A percentile compares a stretch with the other conserved stretches of the same genome.
Evolutionary conservation across 192 early-diverging fungal species (phyloP).

Genomic region (Cetraspora pellucida): DNA sequence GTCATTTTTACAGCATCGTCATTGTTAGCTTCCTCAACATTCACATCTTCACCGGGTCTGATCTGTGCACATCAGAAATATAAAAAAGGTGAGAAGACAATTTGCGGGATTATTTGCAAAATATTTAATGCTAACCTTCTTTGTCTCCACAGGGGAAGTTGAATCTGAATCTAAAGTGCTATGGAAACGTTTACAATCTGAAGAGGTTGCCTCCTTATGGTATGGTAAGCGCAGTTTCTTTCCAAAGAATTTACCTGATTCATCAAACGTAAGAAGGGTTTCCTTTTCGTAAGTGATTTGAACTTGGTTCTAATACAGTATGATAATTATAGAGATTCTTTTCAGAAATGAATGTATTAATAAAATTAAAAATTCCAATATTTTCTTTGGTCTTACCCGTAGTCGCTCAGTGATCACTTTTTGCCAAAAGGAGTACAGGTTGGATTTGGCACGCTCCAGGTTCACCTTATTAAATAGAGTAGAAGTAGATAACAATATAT

Average conservation of each 20-base stretch:
- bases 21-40: background rate
- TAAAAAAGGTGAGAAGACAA: slow-evolving; percentile 14
- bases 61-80: slow-evolving; percentile 15
- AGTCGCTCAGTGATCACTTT: slow-evolving; percentile 16
- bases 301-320: background rate
- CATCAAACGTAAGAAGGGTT: slow-evolving; percentile 19
- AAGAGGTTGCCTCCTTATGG: background rate
- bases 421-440: slow-evolving; percentile 21
- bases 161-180: slow-evolving; percentile 23
- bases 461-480: slow-evolving; percentile 27
- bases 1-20: slow-evolving; percentile 14
- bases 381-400: slow-evolving; percentile 6
- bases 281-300: background rate
- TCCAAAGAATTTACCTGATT: slow-evolving; percentile 13
- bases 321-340: background rate
- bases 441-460: background rate
- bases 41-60: slow-evolving; percentile 3
- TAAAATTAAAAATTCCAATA: slow-evolving; percentile 15
- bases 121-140: slow-evolving; percentile 29
- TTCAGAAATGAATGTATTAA: slow-evolving; percentile 1
- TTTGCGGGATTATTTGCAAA: slow-evolving; percentile 20
- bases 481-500: too few species aligned
- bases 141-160: background rate
- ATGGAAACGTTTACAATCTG: background rate
- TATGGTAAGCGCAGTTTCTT: slow-evolving; percentile 15